phyloP scores from a whole-genome alignment of 495 filamentous ascomycete species.

The Tuber microsphaerosporum region DNA sequence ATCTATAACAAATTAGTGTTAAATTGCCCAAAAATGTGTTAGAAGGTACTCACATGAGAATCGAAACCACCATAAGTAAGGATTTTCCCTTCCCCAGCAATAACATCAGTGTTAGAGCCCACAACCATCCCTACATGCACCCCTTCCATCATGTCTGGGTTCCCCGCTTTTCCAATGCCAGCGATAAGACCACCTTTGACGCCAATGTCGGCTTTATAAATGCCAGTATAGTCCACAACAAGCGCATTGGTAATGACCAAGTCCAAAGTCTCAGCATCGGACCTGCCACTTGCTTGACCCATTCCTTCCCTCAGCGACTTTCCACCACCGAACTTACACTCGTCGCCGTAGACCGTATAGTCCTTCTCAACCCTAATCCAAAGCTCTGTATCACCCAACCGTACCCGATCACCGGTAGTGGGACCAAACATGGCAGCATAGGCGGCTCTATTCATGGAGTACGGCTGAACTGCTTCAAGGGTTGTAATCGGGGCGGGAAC shows the following conservation, averaged over 20 bases:
- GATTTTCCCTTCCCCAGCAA: slow-evolving; percentile 89
- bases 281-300: slow-evolving; percentile 78
- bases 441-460: slow-evolving; percentile 63
- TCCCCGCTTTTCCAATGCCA: slow-evolving; percentile 92
- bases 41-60: slow-evolving; percentile 51
- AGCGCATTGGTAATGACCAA: slow-evolving; percentile 88
- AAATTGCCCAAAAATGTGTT: background rate
- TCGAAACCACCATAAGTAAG: slow-evolving; percentile 89
- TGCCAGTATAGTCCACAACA: slow-evolving; percentile 84
- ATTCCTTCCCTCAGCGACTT: slow-evolving; percentile 94
- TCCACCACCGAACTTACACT: slow-evolving; percentile 91
- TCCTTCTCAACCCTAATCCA: slow-evolving; percentile 93
- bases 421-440: slow-evolving; percentile 91
- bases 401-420: slow-evolving; percentile 74
- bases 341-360: slow-evolving; percentile 76
- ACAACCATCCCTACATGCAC: slow-evolving; percentile 74
- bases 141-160: slow-evolving; percentile 92
- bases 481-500: slow-evolving; percentile 52
- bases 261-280: slow-evolving; percentile 66
- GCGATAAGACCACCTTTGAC: slow-evolving; percentile 82
- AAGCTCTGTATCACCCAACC: slow-evolving; percentile 76
- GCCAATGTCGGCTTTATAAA: slow-evolving; percentile 96
- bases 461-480: slow-evolving; percentile 48
- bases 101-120: slow-evolving; percentile 88
- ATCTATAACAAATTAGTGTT: slow-evolving; percentile 45